Evolutionary conservation across 305 asterid genomes (phyloP).

Genomic region (Petunia hybrid): DNA sequence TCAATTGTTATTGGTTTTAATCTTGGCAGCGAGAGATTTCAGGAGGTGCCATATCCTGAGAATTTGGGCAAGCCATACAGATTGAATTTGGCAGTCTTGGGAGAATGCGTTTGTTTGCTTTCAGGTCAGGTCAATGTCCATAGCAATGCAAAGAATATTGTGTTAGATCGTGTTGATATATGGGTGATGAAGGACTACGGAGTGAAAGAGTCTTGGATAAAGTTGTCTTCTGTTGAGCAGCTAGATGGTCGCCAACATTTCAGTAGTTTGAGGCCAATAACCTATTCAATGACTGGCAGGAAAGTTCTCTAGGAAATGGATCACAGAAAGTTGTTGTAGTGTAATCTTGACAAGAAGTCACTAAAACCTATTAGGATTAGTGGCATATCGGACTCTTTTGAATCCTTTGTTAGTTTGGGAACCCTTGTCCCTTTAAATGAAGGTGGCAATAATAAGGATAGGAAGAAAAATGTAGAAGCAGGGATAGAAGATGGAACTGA

Average conservation of each 20-base stretch:
- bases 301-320: not conserved
- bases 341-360: not conserved
- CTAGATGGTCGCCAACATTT: not conserved
- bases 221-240: not conserved
- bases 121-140: not conserved
- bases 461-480: too few relatives aligned
- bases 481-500: too few relatives aligned
- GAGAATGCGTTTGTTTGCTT: not conserved
- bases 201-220: not conserved
- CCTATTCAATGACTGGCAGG: not conserved
- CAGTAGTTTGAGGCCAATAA: not conserved
- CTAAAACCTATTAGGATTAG: not conserved
- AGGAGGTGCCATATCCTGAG: not conserved
- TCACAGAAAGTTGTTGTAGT: not conserved
- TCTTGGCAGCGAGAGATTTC: too few relatives aligned
- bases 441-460: too few relatives aligned
- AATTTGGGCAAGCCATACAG: not conserved
- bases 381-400: not conserved
- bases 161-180: not conserved
- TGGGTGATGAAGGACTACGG: not conserved
- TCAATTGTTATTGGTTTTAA: too few relatives aligned
- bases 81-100: not conserved
- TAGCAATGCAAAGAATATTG: not conserved
- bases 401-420: conserved; percentile 5
- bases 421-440: not conserved